Base-by-base conservation (phyloP, 2,329 filamentous ascomycete species). In the Chrysoporthe deuterocubensis region DNA sequence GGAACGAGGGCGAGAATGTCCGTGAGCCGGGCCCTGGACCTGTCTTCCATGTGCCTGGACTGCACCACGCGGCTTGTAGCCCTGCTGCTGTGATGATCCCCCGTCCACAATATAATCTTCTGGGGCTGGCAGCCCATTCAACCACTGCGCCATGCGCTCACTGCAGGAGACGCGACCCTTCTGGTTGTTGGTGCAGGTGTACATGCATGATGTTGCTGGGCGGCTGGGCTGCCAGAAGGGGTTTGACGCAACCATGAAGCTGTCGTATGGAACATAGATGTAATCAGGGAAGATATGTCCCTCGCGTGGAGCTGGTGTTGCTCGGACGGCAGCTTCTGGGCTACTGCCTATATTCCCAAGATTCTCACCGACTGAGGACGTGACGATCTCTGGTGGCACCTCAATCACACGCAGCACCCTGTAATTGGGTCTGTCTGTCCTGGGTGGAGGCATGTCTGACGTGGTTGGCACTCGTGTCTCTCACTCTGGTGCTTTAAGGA, bases 271-370 rank as follows among this genome's bases (percentile, higher is more conserved):
- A 46, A 67, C 50, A 14, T 62, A 43, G 32, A 68, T 66, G 34
- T 58, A 46, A 3, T 66, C 67, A 26, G 67, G 67, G 11, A 68
- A 68, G 58, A 66, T 58, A n/a, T 40, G 63, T n/a, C 37, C 21
- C 16, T 42, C n/a, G 2, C n/a, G 57, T 44, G n/a, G 40, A 32
- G 40, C 11, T 60, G 56, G 34, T 54, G 50, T 9, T 32, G 21
- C 50, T 32, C 26, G 21, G 7, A 54, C 21, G n/a, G n/a, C 16
- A 52, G 48, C 2, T 54, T 11, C 13, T 32, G 21, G 50, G 26
- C 16, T 8, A 9, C 26, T 26, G 42, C 21, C 42, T 4, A 61
- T 34, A 7, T 46, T 46, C 34, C 59, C 59, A 44, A 61, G n/a
- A 34, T 61, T 44, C 7, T 44, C 32, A 5, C 34, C 44, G 2